A percentile compares a stretch with the other conserved stretches of the same genome.
phyloP scores from a whole-genome alignment of 2,329 filamentous ascomycete genomes.

The Alternaria rosae region DNA sequence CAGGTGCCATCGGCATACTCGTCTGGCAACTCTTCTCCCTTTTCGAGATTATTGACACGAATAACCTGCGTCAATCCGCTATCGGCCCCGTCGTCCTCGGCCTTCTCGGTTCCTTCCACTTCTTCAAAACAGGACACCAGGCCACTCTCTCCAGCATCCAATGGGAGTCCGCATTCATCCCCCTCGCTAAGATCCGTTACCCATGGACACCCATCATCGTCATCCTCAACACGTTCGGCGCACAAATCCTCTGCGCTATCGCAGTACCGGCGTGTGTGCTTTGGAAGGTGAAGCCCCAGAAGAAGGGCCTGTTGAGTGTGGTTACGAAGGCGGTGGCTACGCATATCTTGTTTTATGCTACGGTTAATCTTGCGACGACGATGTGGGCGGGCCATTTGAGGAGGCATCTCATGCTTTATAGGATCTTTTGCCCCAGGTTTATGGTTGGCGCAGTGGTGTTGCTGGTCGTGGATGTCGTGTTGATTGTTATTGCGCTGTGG shows the following conservation, averaged over 20 bases:
- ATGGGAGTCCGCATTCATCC: slow-evolving; percentile 95
- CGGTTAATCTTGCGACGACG: slow-evolving; percentile 84
- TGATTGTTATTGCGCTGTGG: slow-evolving; percentile 72
- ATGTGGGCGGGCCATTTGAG: slow-evolving; percentile 88
- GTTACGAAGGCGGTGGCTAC: slow-evolving; percentile 75
- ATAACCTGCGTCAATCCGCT: slow-evolving; percentile 68
- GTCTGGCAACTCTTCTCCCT: slow-evolving; percentile 88
- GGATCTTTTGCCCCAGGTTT: slow-evolving; percentile 90
- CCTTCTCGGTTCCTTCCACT: slow-evolving; percentile 91
- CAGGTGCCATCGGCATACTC: slow-evolving; percentile 80
- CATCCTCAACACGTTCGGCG: slow-evolving; percentile 84
- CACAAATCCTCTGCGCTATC: slow-evolving; percentile 82
- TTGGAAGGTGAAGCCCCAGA: slow-evolving; percentile 87
- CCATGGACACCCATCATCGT: slow-evolving; percentile 88
- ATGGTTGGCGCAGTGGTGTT: slow-evolving; percentile 79
- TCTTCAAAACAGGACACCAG: slow-evolving; percentile 98
- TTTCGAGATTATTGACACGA: slow-evolving; percentile 69
- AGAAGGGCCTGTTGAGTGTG: slow-evolving; percentile 68
- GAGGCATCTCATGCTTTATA: slow-evolving; percentile 93
- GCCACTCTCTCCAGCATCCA: slow-evolving; percentile 87
- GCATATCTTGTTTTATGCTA: slow-evolving; percentile 82
- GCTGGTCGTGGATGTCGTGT: slow-evolving; percentile 78
- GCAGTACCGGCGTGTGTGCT: slow-evolving; percentile 82
- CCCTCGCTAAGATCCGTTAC: slow-evolving; percentile 81
- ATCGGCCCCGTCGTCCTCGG: slow-evolving; percentile 86